Base-by-base conservation (phyloP, 2,329 filamentous ascomycete genomes). In the Xylariaceae sp. region DNA sequence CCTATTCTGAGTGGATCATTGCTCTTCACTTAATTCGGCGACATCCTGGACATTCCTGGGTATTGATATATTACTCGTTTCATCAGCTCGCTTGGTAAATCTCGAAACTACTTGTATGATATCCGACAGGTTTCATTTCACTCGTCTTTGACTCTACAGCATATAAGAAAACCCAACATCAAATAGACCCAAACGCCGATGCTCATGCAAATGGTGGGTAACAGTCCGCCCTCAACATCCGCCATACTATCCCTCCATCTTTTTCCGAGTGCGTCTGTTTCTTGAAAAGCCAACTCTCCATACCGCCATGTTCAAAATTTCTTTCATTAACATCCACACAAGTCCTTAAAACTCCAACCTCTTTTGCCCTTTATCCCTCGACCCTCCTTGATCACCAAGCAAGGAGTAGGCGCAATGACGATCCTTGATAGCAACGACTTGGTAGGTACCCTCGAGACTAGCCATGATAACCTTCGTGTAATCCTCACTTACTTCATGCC, bases 361-460 rank as follows among this genome's bases (percentile, higher is more conserved):
- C 66, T 77, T 69, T 65, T 73, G 64, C 42, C 76, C 74, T 58
- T 73, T 75, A 53, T 71, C 69, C 34, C 75, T 79, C 47, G 76
- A 76, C 42, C 74, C 73, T 28, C 22, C 22, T 28, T 28, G 22
- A 28, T 28, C 38, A 78, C 72, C 58, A 83, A 80, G 65, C 86
- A 81, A 55, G 86, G 89, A 89, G 71, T 96, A 96, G 22, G 90
- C 86, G 69, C 94, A 99, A 74, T 83, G 95, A 65, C 84, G 84
- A 72, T 99, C 94, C 77, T 95, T 95, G 72, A 99, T 96, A 11
- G 90, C 87, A 31, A 97, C 89, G 16, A 99, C 93, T 74, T 99
- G 94, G 67, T 99, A 99, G 60, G 91, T 96, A 45, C 94, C 94
- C 77, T 97, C 94, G 67, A 96, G 89, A 61, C 87, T 91, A 22